These are phyloP conservation scores for Entoloma clypeatum DNA, from an alignment of 1,284 basidiomycete species.

Conservation along the genomic window DNA sequence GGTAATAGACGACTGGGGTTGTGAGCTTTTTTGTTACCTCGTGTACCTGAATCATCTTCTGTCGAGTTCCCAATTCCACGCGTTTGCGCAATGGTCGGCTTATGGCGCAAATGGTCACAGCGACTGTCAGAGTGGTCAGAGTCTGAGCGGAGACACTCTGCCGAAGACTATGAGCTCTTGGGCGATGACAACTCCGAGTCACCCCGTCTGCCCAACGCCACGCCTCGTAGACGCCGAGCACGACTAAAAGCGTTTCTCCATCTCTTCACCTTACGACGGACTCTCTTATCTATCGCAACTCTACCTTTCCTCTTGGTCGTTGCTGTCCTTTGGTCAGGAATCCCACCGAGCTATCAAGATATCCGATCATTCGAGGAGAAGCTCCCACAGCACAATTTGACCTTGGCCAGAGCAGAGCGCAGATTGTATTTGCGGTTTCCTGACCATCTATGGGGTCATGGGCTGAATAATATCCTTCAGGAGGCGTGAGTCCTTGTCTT, in stretches of 20 bases:
- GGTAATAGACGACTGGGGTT: no score
- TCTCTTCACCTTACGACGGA: slow-evolving; percentile 15
- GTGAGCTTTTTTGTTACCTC: no score
- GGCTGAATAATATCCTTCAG: slow-evolving; percentile 54
- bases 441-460: slow-evolving; percentile 51
- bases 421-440: slow-evolving; percentile 43
- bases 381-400: slow-evolving; percentile 39
- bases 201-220: slow-evolving; percentile 1
- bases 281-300: slow-evolving; percentile 17
- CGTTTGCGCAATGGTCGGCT: slow-evolving; percentile 17
- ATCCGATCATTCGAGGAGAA: slow-evolving; percentile 31
- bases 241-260: slow-evolving; percentile 14
- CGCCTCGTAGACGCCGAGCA: slow-evolving; percentile 14
- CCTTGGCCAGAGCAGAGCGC: slow-evolving; percentile 9
- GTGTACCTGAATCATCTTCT: neutral
- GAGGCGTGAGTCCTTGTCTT: slow-evolving; percentile 41
- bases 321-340: slow-evolving; percentile 34
- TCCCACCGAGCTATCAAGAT: slow-evolving; percentile 37
- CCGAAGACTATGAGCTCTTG: slow-evolving; percentile 23
- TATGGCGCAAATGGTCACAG: slow-evolving; percentile 18
- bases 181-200: slow-evolving; percentile 10
- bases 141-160: slow-evolving; percentile 15
- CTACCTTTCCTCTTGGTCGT: slow-evolving; percentile 27
- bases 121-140: slow-evolving; percentile 15
- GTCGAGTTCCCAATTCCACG: neutral